phyloP scores from a whole-genome alignment of 495 filamentous ascomycete species.

The Penicillium manginii region DNA sequence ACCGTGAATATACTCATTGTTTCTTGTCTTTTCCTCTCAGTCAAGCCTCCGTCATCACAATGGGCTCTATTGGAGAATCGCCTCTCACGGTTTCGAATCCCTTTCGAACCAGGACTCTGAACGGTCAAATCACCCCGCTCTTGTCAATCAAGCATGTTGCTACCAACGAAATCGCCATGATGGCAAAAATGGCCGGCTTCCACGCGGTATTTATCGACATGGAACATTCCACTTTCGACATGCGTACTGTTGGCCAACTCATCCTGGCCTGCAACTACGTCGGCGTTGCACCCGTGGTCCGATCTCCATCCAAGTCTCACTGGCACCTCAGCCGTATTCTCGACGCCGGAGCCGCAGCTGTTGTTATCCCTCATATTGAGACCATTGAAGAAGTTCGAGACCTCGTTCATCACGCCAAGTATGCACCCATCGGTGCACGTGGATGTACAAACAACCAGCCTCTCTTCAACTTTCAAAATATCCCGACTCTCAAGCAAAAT shows the following conservation, averaged over 20 bases:
- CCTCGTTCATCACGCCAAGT: slow-evolving; percentile 33
- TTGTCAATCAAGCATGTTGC: slow-evolving; percentile 31
- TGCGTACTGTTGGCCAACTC: slow-evolving; percentile 27
- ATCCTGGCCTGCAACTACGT: slow-evolving; percentile 33
- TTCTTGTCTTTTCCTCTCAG: no score
- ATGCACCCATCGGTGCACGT: slow-evolving; percentile 29
- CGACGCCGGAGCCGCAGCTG: slow-evolving; percentile 33
- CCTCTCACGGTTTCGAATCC: slow-evolving; percentile 23
- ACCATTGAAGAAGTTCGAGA: slow-evolving; percentile 33
- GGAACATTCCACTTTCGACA: slow-evolving; percentile 29
- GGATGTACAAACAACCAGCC: slow-evolving; percentile 31
- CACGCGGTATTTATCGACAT: slow-evolving; percentile 40
- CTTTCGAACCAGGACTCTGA: slow-evolving; percentile 31
- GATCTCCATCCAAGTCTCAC: slow-evolving; percentile 35
- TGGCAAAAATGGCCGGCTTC: slow-evolving; percentile 36
- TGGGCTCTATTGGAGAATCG: slow-evolving; percentile 29
- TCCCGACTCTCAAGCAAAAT: slow-evolving; percentile 30
- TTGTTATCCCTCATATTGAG: slow-evolving; percentile 37
- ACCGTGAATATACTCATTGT: no score
- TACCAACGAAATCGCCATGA: slow-evolving; percentile 32
- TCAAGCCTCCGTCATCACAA: neutral
- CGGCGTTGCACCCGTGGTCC: slow-evolving; percentile 33
- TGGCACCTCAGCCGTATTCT: slow-evolving; percentile 37
- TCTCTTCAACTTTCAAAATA: slow-evolving; percentile 25
- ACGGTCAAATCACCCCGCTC: slow-evolving; percentile 31